A percentile compares a stretch with the other conserved stretches of the same genome.
Evolutionary conservation across 768 basidiomycete species (phyloP).

Genomic region (Mycena pura): DNA sequence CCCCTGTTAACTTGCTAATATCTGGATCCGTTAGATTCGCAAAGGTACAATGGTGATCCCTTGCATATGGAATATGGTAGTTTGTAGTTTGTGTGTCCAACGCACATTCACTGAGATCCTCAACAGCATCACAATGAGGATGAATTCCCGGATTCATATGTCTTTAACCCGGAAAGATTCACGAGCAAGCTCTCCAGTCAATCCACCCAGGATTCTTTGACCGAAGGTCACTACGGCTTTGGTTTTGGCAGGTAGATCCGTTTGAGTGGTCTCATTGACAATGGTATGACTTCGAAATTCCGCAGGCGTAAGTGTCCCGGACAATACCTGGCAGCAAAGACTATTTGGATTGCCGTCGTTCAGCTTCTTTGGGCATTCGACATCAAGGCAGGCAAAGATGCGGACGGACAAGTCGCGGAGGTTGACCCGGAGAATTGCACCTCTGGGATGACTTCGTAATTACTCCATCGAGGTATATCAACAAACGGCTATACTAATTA

Average conservation of each 20-base stretch:
- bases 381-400: neutral
- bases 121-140: neutral
- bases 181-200: no score
- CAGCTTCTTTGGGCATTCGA: constrained; percentile 2
- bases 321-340: constrained; percentile 3
- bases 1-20: neutral
- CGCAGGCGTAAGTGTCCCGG: constrained; percentile 4
- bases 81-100: neutral
- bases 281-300: no score
- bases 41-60: neutral
- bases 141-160: neutral
- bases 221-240: no score
- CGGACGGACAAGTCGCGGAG: neutral
- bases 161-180: neutral
- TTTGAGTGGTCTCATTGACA: no score
- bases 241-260: no score
- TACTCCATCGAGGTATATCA: no score
- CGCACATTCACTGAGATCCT: neutral
- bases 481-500: neutral
- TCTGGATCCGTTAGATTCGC: neutral
- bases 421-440: neutral
- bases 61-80: neutral
- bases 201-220: no score
- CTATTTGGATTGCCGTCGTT: constrained; percentile 1
- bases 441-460: constrained; percentile 6